Percentiles rank a stretch among this genome's conserved stretches.
These are phyloP conservation scores for Cryptococcus sp. DNA, from an alignment of 1,284 basidiomycete genomes.

Conservation along the genomic window DNA sequence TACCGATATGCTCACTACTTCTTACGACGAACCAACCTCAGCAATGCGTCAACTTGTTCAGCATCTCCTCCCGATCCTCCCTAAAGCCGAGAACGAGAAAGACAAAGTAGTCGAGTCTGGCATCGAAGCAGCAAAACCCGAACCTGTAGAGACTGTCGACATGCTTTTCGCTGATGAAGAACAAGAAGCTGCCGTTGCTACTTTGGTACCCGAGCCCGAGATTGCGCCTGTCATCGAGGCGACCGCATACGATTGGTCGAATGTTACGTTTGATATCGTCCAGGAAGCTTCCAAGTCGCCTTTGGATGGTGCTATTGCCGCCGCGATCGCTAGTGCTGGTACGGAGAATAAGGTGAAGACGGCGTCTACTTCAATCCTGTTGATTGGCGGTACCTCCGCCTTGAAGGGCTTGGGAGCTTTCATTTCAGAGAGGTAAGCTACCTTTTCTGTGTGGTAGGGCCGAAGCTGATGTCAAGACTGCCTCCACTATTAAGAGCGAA, in stretches of 20 bases:
- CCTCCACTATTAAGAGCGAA: conserved; percentile 68
- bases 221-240: conserved; percentile 2
- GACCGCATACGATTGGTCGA: conserved; percentile 2
- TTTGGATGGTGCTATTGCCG: conserved; percentile 90
- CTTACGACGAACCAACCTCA: conserved; percentile 53
- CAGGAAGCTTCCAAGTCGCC: conserved; percentile 87
- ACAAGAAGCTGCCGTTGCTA: no score
- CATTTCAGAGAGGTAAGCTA: conserved; percentile 41
- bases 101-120: neutral
- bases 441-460: conserved; percentile 6
- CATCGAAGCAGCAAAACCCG: neutral
- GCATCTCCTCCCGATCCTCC: conserved; percentile 3
- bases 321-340: conserved; percentile 76
- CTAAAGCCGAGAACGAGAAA: neutral
- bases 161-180: neutral
- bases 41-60: conserved; percentile 77
- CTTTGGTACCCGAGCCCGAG: neutral
- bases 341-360: conserved; percentile 86
- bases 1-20: conserved; percentile 43
- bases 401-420: conserved; percentile 44
- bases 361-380: conserved; percentile 79
- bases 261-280: conserved; percentile 13
- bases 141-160: neutral
- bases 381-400: conserved; percentile 74
- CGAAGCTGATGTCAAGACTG: conserved; percentile 22